These are phyloP conservation scores for Rhodamnia rubescens DNA, from an alignment of 345 rosid genomes.

Conservation along the genomic window DNA sequence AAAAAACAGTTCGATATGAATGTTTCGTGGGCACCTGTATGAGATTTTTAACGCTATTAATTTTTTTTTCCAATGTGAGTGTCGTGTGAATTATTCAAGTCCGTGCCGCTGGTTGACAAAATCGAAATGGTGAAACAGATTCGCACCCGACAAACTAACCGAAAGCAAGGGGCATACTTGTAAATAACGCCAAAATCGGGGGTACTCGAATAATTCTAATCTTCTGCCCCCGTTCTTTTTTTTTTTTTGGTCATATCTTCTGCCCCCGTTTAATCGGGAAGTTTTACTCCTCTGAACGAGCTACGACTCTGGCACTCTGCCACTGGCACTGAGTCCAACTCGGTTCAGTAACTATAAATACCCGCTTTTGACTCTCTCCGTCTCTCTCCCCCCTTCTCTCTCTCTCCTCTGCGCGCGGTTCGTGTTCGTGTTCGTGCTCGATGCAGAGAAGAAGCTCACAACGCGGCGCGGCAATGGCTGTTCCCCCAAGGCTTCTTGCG, in stretches of 20 bases:
- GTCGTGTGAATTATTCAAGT: background rate
- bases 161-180: conserved; percentile 32
- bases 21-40: rapidly evolving
- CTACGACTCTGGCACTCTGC: background rate
- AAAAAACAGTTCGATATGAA: background rate
- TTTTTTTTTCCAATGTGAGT: rapidly evolving
- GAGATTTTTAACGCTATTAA: background rate
- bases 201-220: background rate
- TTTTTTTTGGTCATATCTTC: no score
- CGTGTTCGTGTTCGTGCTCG: background rate
- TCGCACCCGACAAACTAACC: conserved; percentile 5
- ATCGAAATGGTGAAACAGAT: background rate
- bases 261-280: background rate
- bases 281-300: background rate
- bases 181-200: background rate
- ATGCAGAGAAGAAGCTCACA: background rate
- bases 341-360: conserved; percentile 19
- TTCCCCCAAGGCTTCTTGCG: conserved; percentile 10
- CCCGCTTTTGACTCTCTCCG: background rate
- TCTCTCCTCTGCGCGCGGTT: background rate
- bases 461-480: background rate
- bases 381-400: conserved; percentile 4
- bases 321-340: background rate
- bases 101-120: background rate
- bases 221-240: background rate